Conservation (phyloP, 768 basidiomycete genomes). For the Russula sp. region DNA sequence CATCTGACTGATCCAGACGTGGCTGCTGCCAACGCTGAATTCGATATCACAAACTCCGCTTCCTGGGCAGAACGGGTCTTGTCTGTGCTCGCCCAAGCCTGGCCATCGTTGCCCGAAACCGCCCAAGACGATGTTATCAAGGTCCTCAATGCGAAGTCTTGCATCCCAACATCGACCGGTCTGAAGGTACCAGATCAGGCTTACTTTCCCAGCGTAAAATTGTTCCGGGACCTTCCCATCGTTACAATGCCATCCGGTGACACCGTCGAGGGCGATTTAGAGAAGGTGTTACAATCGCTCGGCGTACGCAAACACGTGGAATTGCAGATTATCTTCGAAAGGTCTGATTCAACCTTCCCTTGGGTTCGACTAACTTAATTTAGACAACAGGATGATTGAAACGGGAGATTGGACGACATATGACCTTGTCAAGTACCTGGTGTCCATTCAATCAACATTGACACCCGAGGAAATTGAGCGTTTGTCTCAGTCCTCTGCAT, state of each 20-base stretch:
- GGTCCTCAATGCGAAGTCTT: conserved; percentile 45
- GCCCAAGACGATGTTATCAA: conserved; percentile 44
- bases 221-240: conserved; percentile 88
- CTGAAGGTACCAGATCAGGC: conserved; percentile 67
- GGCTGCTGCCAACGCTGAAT: conserved; percentile 43
- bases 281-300: conserved; percentile 65
- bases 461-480: conserved; percentile 54
- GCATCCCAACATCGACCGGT: conserved; percentile 59
- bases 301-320: conserved; percentile 92
- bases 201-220: conserved; percentile 81
- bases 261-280: conserved; percentile 63
- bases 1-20: conserved; percentile 55
- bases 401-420: conserved; percentile 87
- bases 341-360: conserved; percentile 43
- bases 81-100: conserved; percentile 59
- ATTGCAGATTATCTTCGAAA: conserved; percentile 87
- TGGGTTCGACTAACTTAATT: not conserved
- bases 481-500: conserved; percentile 66
- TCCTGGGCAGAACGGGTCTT: conserved; percentile 82
- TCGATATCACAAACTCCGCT: conserved; percentile 63
- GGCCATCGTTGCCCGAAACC: conserved; percentile 58
- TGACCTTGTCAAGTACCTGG: conserved; percentile 84
- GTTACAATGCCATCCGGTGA: conserved; percentile 66
- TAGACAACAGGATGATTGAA: conserved; percentile 68
- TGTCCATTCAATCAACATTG: conserved; percentile 69